Evolutionary conservation across 2,329 filamentous ascomycete species (phyloP).

Genomic region (Aspergillus unguis): DNA sequence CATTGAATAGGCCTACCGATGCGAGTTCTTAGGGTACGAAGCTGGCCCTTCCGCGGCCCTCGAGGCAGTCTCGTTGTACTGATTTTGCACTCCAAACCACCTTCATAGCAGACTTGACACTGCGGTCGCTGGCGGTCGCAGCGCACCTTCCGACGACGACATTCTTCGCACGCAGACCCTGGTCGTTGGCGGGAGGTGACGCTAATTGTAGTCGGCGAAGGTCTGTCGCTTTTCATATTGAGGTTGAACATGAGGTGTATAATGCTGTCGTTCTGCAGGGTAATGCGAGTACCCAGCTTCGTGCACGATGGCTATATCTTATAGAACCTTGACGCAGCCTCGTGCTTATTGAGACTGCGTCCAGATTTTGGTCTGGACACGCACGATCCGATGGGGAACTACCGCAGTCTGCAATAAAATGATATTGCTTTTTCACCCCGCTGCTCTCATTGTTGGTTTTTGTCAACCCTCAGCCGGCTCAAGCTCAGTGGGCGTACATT

Average conservation of each 20-base stretch:
- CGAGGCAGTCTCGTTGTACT: slow-evolving; percentile 25
- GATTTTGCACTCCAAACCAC: slow-evolving; percentile 27
- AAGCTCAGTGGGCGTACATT: no score
- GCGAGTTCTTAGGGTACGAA: slow-evolving; percentile 26
- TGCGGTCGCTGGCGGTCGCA: slow-evolving; percentile 27
- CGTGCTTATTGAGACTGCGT: neutral
- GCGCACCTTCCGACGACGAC: slow-evolving; percentile 28
- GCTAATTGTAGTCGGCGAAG: slow-evolving; percentile 4
- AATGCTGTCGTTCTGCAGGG: neutral
- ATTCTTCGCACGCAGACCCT: slow-evolving; percentile 30
- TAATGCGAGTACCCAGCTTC: neutral
- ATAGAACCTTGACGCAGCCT: neutral
- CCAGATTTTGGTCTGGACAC: neutral
- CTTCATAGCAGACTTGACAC: slow-evolving; percentile 28
- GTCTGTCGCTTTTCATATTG: slow-evolving; percentile 9
- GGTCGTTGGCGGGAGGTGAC: slow-evolving; percentile 25
- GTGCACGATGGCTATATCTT: slow-evolving; percentile 1
- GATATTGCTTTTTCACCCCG: neutral
- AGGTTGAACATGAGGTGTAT: neutral
- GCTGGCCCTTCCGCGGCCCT: slow-evolving; percentile 28
- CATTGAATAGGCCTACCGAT: slow-evolving; percentile 21
- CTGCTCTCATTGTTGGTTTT: no score
- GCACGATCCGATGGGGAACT: slow-evolving; percentile 1
- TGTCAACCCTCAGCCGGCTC: no score
- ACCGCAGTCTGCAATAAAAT: neutral